Evolutionary conservation across 2,329 filamentous ascomycete genomes (phyloP).

Genomic region (Nannizzia gypsea): DNA sequence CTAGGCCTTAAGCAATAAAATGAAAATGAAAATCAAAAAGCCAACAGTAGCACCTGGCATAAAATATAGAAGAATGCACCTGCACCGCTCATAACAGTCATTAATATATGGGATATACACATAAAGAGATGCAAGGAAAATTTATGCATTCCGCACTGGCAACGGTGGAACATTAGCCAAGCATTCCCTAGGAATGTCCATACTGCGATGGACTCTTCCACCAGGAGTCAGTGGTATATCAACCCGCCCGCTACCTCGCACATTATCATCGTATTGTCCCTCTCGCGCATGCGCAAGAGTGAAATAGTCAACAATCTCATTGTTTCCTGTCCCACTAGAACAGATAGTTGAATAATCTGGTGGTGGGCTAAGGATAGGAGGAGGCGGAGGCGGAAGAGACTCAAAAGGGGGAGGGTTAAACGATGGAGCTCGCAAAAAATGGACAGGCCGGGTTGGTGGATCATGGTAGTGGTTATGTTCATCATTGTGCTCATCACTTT

Average conservation of each 20-base stretch:
- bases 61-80: neutral
- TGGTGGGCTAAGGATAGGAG: constrained; percentile 64
- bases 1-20: neutral
- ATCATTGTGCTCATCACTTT: constrained; percentile 35
- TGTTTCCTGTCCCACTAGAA: constrained; percentile 37
- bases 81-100: neutral
- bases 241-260: constrained; percentile 29
- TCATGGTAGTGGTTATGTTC: constrained; percentile 35
- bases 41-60: neutral
- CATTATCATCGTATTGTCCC: constrained; percentile 38
- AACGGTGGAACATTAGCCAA: constrained; percentile 16
- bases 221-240: constrained; percentile 54
- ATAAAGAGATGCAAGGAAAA: neutral
- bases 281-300: constrained; percentile 51
- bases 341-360: constrained; percentile 67
- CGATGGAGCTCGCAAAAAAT: constrained; percentile 69
- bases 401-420: constrained; percentile 84
- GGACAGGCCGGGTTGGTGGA: constrained; percentile 53
- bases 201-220: constrained; percentile 49
- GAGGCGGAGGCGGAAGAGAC: constrained; percentile 59
- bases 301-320: constrained; percentile 71
- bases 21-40: no score
- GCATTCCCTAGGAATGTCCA: constrained; percentile 52
- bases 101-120: neutral
- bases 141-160: neutral